Conservation (phyloP, 306 rosid genomes). For the Rubus parviflorus region DNA sequence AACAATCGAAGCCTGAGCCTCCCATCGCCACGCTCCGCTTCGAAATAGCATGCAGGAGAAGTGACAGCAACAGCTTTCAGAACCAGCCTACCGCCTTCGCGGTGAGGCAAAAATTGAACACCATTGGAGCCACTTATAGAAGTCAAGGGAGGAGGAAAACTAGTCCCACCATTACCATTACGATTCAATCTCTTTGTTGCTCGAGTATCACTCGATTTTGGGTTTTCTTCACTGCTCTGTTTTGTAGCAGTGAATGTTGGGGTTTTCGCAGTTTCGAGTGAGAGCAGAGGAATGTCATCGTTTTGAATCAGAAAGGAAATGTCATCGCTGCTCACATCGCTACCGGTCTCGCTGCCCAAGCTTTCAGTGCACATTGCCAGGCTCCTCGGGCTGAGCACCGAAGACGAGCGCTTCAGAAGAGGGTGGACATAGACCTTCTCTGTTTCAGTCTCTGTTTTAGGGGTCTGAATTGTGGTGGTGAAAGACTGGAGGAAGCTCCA, state of each 20-base stretch:
- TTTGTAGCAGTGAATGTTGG: neutral
- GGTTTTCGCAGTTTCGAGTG: conserved; percentile 14
- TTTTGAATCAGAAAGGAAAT: neutral
- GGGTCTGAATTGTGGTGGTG: conserved; percentile 5
- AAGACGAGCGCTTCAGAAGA: conserved; percentile 35
- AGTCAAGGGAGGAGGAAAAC: conserved; percentile 70
- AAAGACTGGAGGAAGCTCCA: conserved; percentile 57
- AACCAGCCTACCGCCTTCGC: conserved; percentile 76
- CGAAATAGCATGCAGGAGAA: conserved; percentile 36
- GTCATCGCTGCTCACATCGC: conserved; percentile 34
- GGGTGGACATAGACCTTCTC: conserved; percentile 60
- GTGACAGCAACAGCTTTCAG: conserved; percentile 49
- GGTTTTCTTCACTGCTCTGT: neutral
- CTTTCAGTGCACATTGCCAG: conserved; percentile 81
- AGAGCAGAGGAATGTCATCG: conserved; percentile 34
- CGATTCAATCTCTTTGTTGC: conserved; percentile 29
- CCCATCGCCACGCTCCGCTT: conserved; percentile 60
- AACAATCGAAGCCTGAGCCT: conserved; percentile 57
- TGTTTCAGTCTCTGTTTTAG: conserved; percentile 22
- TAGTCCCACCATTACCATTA: conserved; percentile 1
- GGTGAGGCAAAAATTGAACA: conserved; percentile 56
- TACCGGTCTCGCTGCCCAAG: conserved; percentile 75
- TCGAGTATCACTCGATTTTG: neutral
- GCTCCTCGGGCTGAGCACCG: conserved; percentile 55
- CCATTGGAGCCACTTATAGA: conserved; percentile 50